Conservation (phyloP, 176 grass and related monocot species). For the Tillandsia fasciculata region DNA sequence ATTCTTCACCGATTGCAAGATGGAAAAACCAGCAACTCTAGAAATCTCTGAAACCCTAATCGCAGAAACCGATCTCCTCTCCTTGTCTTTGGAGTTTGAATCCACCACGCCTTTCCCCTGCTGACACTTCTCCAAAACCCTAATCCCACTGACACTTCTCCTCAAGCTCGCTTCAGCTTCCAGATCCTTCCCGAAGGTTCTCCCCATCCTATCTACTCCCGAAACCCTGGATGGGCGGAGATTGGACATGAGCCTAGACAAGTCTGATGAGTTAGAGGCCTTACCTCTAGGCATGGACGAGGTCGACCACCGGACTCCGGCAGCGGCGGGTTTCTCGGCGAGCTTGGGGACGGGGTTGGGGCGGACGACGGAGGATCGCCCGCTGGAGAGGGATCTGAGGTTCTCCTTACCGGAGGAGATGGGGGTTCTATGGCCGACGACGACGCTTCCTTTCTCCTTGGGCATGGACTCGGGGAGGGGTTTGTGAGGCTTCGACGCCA, state of each 20-base stretch:
- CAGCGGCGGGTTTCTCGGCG: constrained; percentile 1
- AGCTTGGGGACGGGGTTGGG: constrained; percentile 19
- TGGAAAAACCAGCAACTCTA: not conserved
- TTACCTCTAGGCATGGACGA: constrained; percentile 72
- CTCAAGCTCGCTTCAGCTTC: constrained; percentile 29
- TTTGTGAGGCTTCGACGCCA: constrained; percentile 12
- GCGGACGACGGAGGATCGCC: constrained; percentile 34
- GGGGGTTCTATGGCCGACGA: constrained; percentile 1
- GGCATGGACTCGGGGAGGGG: constrained; percentile 6
- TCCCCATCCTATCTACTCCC: constrained; percentile 34
- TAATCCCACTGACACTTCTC: constrained; percentile 39
- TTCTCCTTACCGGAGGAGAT: constrained; percentile 33
- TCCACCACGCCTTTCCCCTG: constrained; percentile 1
- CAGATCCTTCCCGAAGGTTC: constrained; percentile 27
- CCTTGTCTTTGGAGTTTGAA: constrained; percentile 6
- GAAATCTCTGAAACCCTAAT: constrained; percentile 10
- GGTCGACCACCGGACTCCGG: constrained; percentile 58
- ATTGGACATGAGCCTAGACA: constrained; percentile 31
- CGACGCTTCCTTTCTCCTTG: constrained; percentile 7
- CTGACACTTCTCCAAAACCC: constrained; percentile 32
- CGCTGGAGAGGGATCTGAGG: constrained; percentile 23
- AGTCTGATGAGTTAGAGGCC: constrained; percentile 42
- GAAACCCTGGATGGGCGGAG: constrained; percentile 24
- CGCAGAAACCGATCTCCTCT: constrained; percentile 25
- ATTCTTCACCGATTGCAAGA: too few species aligned